Percentiles rank a stretch among this genome's conserved stretches.
Conservation (phyloP, 1,139 yeast species). For the Debaryomyces coudertii region DNA sequence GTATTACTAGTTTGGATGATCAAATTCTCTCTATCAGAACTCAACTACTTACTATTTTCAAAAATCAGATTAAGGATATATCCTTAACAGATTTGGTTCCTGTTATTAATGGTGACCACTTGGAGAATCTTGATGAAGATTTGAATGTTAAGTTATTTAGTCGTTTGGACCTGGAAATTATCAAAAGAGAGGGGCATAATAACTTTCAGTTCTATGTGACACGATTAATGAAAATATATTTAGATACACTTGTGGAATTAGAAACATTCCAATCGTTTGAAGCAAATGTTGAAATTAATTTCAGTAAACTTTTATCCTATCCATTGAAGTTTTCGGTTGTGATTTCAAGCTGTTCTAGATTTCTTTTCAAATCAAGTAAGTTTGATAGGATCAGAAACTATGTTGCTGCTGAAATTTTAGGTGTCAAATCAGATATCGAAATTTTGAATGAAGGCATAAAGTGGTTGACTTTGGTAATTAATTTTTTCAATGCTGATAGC, state of each 20-base stretch:
- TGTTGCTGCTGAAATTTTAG: slow-evolving; percentile 67
- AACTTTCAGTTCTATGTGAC: slow-evolving; percentile 27
- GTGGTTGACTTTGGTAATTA: slow-evolving; percentile 52
- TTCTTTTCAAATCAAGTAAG: slow-evolving; percentile 31
- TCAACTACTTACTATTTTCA: not conserved
- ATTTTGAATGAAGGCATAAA: slow-evolving; percentile 46
- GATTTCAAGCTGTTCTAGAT: slow-evolving; percentile 39
- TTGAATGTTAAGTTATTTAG: not conserved
- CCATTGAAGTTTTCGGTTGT: slow-evolving; percentile 45
- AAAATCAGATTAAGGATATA: not conserved
- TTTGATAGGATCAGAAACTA: slow-evolving; percentile 61
- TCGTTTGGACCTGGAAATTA: slow-evolving; percentile 1
- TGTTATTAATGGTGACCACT: slow-evolving; percentile 8
- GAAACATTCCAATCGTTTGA: slow-evolving; percentile 26
- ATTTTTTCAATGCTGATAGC: slow-evolving; percentile 44
- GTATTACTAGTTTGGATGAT: not conserved
- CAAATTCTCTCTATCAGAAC: slow-evolving; percentile 1
- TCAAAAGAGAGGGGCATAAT: slow-evolving; percentile 1
- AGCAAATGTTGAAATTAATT: slow-evolving; percentile 27
- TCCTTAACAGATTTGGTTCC: not conserved
- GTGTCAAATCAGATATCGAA: slow-evolving; percentile 44
- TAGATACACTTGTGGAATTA: slow-evolving; percentile 20
- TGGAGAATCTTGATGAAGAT: not conserved
- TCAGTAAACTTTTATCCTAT: slow-evolving; percentile 31
- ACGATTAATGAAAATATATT: slow-evolving; percentile 26